Base-by-base conservation (phyloP, 2,329 filamentous ascomycete species). In the Alternaria conjuncta region DNA sequence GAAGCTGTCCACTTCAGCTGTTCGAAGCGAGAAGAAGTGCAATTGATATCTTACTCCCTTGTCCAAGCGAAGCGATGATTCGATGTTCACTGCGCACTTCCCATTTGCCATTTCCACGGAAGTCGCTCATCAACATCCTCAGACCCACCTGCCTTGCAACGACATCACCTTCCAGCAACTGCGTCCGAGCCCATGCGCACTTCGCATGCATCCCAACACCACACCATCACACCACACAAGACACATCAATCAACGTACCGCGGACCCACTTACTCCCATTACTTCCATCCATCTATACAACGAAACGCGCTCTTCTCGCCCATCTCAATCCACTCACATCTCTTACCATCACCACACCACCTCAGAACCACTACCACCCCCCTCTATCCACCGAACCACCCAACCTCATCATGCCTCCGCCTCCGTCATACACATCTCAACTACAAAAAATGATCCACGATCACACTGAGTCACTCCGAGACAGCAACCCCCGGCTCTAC, bases 171-270 rank as follows among this genome's bases (percentile, higher is more conserved):
- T 36, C 15, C 32, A 36, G 32, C 32, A 36, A 3, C 32, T 10
- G 32, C 32, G 15, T 0, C 1, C 0, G 0, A 3, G 32, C 32
- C 32, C 0, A 36, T 10, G 8, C 32, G 32, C 32, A n/a, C 15
- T 15, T 36, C 7, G 2, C 32, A 36, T 36, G 7, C 32, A 36
- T 0, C 32, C 32, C 32, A 36, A 36, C 32, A 36, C 9, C 7
- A 0, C 1, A 3, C 32, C 15, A 36, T 36, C 32, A 36, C 15
- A 36, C 0, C 32, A 36, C 15, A 36, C 32, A 36, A 36, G 15
- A 2, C 32, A 2, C 32, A 36, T 36, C 32, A n/a, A 36, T 36
- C 32, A 5, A n/a, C 32, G 7, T 36, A 36, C 32, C 32, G 32
- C 32, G n/a, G 7, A n/a, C 32, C 8, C 32, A 36, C 32, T 36